phyloP scores from a whole-genome alignment of 2,329 filamentous ascomycete genomes.

The Trichoderma simmonsii region DNA sequence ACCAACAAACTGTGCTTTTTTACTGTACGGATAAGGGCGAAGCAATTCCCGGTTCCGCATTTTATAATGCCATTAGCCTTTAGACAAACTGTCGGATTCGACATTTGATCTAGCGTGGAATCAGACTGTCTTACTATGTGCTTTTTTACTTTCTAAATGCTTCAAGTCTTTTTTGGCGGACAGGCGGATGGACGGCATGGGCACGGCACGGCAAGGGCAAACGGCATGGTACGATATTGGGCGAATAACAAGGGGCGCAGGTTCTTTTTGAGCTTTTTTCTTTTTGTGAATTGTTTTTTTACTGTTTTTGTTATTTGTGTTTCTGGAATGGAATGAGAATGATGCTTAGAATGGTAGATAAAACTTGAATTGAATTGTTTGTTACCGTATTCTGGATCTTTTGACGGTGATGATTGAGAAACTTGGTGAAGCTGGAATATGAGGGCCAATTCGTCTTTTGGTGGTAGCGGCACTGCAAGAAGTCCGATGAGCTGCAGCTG shows the following conservation, averaged over 20 bases:
- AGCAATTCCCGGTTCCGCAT: neutral
- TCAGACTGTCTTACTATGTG: conserved; percentile 8
- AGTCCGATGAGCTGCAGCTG: neutral
- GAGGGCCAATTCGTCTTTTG: neutral
- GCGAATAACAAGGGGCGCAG: conserved; percentile 2
- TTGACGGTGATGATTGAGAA: neutral
- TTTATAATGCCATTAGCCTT: neutral
- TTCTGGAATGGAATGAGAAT: conserved; percentile 12
- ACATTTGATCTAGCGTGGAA: conserved; percentile 4
- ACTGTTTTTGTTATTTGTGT: conserved; percentile 13
- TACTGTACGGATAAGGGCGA: neutral
- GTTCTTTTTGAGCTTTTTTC: neutral
- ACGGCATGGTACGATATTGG: neutral
- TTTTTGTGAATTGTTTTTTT: neutral
- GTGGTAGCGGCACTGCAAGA: neutral
- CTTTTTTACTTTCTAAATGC: conserved; percentile 16
- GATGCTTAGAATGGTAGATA: conserved; percentile 30
- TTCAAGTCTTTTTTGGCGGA: conserved; percentile 17
- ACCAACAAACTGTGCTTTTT: neutral
- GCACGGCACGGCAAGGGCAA: neutral
- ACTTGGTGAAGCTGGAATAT: neutral
- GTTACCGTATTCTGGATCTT: no score
- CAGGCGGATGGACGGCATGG: neutral
- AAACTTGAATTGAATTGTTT: conserved; percentile 19
- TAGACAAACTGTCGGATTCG: neutral